Evolutionary conservation across 495 filamentous ascomycete species (phyloP).

Genomic region (Xylaria telfairii): DNA sequence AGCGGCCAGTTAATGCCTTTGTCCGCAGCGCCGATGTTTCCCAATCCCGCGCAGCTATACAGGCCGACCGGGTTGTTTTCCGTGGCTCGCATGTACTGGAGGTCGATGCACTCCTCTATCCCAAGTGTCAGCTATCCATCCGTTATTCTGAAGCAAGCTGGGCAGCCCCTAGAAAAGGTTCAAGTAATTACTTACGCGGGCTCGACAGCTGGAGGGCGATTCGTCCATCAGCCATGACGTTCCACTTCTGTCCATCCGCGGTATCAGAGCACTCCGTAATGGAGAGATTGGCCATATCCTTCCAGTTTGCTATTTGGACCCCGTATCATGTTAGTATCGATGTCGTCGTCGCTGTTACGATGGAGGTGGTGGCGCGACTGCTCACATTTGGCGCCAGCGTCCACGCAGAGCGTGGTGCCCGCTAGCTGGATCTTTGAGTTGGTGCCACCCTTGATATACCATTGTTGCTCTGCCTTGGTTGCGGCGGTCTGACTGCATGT

Average conservation of each 20-base stretch:
- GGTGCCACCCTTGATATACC: slow-evolving; percentile 51
- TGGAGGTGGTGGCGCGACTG: neutral
- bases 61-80: slow-evolving; percentile 59
- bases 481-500: slow-evolving; percentile 46
- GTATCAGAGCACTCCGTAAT: slow-evolving; percentile 52
- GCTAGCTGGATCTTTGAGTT: slow-evolving; percentile 53
- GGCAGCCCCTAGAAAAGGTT: neutral
- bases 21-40: slow-evolving; percentile 56
- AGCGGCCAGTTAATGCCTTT: slow-evolving; percentile 63
- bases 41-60: slow-evolving; percentile 56
- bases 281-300: slow-evolving; percentile 56
- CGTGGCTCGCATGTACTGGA: slow-evolving; percentile 58
- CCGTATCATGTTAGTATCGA: neutral
- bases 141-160: neutral
- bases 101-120: slow-evolving; percentile 58
- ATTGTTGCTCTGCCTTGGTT: slow-evolving; percentile 54
- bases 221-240: slow-evolving; percentile 54
- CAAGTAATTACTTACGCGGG: slow-evolving; percentile 42
- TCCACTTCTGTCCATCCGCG: slow-evolving; percentile 51
- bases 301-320: slow-evolving; percentile 51
- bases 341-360: neutral
- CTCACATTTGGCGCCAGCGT: slow-evolving; percentile 56
- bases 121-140: slow-evolving; percentile 22
- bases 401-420: slow-evolving; percentile 53
- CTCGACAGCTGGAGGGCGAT: slow-evolving; percentile 52